Percentiles rank a stretch among this genome's conserved stretches.
Conservation (phyloP, 345 rosid genomes). For the Eucalyptus tenuipes region DNA sequence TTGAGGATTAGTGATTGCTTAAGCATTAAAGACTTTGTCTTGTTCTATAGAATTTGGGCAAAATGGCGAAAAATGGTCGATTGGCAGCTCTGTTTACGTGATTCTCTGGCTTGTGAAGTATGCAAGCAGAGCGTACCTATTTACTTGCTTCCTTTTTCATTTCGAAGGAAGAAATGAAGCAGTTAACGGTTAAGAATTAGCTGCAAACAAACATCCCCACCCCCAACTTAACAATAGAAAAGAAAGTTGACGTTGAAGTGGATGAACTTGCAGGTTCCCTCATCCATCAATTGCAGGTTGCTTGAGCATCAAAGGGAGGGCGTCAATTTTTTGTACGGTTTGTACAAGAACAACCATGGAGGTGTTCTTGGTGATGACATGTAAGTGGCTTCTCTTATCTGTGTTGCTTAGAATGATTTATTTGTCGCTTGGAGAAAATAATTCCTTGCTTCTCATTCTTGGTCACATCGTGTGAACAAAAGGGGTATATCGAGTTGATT, state of each 20-base stretch:
- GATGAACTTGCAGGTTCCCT: slow-evolving; percentile 47
- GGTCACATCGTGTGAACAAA: neutral
- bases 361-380: slow-evolving; percentile 98
- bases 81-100: neutral
- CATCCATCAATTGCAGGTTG: slow-evolving; percentile 80
- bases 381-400: slow-evolving; percentile 21
- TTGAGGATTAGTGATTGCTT: neutral
- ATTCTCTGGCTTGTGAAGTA: neutral
- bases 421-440: neutral
- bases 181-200: neutral
- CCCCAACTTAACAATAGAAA: neutral
- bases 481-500: neutral
- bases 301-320: slow-evolving; percentile 90
- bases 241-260: neutral
- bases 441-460: neutral
- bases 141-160: neutral
- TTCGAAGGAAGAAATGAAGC: neutral
- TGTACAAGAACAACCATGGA: slow-evolving; percentile 72
- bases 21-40: neutral
- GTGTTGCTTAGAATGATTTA: neutral
- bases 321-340: slow-evolving; percentile 55
- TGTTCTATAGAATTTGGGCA: neutral
- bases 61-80: neutral
- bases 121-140: neutral
- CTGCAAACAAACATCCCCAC: neutral